Conservation (phyloP, 768 basidiomycete species). For the Termitomyces sp. region DNA sequence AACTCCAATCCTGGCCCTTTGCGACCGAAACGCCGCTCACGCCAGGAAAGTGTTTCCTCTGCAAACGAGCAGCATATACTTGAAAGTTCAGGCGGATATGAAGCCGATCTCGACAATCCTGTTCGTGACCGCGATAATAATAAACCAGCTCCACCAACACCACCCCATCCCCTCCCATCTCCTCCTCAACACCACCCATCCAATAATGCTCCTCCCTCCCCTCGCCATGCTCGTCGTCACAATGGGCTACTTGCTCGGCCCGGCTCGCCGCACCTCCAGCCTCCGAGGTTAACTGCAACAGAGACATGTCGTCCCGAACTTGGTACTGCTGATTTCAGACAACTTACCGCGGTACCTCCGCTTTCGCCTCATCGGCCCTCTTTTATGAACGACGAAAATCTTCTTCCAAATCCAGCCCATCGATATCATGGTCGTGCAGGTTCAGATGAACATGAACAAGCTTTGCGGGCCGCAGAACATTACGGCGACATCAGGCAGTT, state of each 20-base stretch:
- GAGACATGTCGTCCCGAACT: conserved; percentile 14
- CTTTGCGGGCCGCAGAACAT: conserved; percentile 34
- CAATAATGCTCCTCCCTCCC: conserved; percentile 28
- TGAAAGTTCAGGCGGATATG: conserved; percentile 58
- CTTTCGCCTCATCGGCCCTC: conserved; percentile 41
- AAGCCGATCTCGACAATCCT: conserved; percentile 62
- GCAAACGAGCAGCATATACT: conserved; percentile 52
- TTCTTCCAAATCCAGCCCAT: conserved; percentile 25
- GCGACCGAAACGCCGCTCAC: conserved; percentile 46
- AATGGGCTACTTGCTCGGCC: conserved; percentile 28
- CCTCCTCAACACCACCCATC: conserved; percentile 18
- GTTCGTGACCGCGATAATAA: conserved; percentile 47
- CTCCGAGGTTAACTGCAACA: conserved; percentile 26
- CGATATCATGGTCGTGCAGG: conserved; percentile 38
- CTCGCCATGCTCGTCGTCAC: conserved; percentile 32
- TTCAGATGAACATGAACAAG: conserved; percentile 50
- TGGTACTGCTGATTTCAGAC: conserved; percentile 3
- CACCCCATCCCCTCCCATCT: conserved; percentile 23
- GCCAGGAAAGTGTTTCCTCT: conserved; percentile 70
- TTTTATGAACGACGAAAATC: conserved; percentile 35
- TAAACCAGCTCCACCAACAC: conserved; percentile 36
- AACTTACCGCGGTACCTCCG: conserved; percentile 27
- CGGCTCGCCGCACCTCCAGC: conserved; percentile 28
- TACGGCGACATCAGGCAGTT: conserved; percentile 27
- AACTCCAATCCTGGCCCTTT: conserved; percentile 36